These are phyloP conservation scores for Nakaseomyces kungkrabaensis DNA, from an alignment of 1,139 yeast genomes.

Conservation along the genomic window DNA sequence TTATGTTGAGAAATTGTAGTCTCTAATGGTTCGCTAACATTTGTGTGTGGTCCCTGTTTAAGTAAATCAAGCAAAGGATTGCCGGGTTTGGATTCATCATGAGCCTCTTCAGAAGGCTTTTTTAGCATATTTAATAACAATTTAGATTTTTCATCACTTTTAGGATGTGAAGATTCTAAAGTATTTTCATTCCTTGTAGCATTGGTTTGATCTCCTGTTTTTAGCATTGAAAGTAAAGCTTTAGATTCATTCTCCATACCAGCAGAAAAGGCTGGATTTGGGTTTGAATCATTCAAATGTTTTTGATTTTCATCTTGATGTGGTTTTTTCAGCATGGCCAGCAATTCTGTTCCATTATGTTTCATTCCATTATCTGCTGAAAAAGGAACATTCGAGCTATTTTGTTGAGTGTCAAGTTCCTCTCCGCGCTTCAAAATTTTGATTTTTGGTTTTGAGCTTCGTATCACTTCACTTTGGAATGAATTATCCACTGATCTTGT, in stretches of 20 bases:
- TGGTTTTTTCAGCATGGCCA: conserved; percentile 3
- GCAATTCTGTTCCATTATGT: conserved; percentile 2
- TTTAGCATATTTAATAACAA: conserved; percentile 6
- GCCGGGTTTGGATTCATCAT: background rate
- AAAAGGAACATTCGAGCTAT: background rate
- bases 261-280: background rate
- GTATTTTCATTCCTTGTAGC: background rate
- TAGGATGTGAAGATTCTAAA: background rate
- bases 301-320: background rate
- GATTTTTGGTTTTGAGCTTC: conserved; percentile 14
- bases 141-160: background rate
- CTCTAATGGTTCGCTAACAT: background rate
- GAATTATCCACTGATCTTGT: conserved; percentile 7
- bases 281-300: background rate
- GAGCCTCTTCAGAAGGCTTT: conserved; percentile 1
- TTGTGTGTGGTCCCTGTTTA: background rate
- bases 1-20: background rate
- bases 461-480: background rate
- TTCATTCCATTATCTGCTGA: background rate
- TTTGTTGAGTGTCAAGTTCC: background rate
- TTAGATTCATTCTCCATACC: background rate
- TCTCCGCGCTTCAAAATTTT: conserved; percentile 29
- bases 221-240: background rate
- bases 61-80: background rate
- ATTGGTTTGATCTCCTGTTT: background rate